These are phyloP conservation scores for Neurospora sp. DNA, from an alignment of 495 filamentous ascomycete species.

Conservation along the genomic window DNA sequence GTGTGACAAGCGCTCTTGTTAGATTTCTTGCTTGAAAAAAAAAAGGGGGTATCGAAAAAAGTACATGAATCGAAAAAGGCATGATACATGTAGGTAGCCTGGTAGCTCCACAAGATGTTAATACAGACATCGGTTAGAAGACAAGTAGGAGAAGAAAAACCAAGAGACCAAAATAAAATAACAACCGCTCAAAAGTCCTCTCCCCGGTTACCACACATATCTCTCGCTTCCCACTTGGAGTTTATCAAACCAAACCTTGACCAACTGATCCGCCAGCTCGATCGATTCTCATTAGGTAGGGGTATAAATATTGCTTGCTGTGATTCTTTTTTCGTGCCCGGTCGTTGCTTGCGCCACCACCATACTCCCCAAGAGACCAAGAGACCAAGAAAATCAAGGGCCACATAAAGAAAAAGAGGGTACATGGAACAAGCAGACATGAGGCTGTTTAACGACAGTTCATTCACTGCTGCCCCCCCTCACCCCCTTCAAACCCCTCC, in stretches of 20 bases:
- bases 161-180: not conserved
- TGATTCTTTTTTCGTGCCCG: not conserved
- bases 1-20: no score
- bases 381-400: not conserved
- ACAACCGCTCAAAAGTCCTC: not conserved
- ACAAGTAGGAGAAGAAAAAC: not conserved
- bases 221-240: not conserved
- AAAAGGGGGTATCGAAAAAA: not conserved
- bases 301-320: not conserved
- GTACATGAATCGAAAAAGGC: not conserved
- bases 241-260: not conserved
- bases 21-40: not conserved
- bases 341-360: not conserved
- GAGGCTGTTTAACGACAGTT: not conserved
- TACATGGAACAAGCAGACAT: no score
- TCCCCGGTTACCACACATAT: no score
- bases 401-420: not conserved
- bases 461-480: not conserved
- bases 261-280: not conserved
- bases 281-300: not conserved
- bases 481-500: conserved; percentile 43
- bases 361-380: not conserved
- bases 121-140: not conserved
- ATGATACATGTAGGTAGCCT: not conserved
- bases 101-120: not conserved